Percentiles rank a stretch among this genome's conserved stretches.
phyloP scores from a whole-genome alignment of 257 asterid genomes.

The Misopates orontium region DNA sequence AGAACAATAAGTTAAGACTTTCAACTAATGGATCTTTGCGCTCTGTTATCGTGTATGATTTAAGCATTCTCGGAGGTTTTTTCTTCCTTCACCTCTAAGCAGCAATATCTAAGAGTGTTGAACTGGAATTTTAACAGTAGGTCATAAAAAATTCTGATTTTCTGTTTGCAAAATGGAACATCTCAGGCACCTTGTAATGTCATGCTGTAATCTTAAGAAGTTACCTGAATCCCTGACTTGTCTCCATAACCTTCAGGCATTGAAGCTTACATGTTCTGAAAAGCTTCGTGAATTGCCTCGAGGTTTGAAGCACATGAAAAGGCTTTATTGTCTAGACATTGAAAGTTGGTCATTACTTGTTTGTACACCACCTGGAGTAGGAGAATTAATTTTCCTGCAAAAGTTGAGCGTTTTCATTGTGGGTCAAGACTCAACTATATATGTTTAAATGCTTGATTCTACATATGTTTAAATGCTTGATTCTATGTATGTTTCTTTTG shows the following conservation, averaged over 20 bases:
- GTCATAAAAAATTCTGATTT: no score
- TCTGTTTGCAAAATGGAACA: constrained; percentile 1
- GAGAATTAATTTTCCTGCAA: constrained; percentile 21
- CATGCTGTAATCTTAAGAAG: not conserved
- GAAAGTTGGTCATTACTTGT: not conserved
- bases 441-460: no score
- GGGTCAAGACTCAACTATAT: constrained; percentile 23
- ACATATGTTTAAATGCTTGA: no score
- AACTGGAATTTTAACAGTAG: no score
- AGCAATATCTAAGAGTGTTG: constrained; percentile 2
- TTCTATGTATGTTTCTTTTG: no score
- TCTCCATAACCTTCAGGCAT: constrained; percentile 4
- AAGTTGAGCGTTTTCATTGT: constrained; percentile 33
- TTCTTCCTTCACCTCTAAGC: not conserved
- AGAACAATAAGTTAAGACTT: no score
- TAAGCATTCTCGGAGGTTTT: no score
- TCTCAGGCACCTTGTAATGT: constrained; percentile 15
- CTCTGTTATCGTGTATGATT: not conserved
- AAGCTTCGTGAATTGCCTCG: constrained; percentile 1
- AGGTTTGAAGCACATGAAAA: constrained; percentile 27
- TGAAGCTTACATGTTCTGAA: not conserved
- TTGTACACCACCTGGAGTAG: constrained; percentile 28
- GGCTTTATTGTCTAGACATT: constrained; percentile 28
- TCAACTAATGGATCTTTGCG: not conserved
- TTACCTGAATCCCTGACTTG: no score